Evolutionary conservation across 148 eudicot genomes (phyloP).

Genomic region (Amaranthus palmeri): DNA sequence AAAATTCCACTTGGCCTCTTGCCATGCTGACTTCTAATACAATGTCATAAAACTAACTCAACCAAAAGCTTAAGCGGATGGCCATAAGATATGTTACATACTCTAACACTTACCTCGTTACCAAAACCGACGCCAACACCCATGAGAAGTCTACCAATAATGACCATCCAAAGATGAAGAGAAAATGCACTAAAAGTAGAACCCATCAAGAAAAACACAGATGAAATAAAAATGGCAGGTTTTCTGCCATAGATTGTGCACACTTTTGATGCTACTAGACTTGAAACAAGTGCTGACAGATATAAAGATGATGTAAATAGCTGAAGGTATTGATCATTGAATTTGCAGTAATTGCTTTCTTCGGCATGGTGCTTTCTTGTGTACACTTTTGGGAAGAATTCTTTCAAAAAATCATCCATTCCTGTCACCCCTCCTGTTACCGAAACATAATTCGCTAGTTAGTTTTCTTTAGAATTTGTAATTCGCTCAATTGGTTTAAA

Average conservation of each 20-base stretch:
- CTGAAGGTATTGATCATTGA: conserved; percentile 57
- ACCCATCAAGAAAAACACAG: conserved; percentile 22
- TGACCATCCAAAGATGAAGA: conserved; percentile 42
- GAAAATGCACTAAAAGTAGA: conserved; percentile 37
- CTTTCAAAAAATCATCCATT: conserved; percentile 66
- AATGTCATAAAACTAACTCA: no score
- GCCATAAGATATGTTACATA: no score
- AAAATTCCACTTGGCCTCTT: no score
- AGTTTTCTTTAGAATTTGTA: no score
- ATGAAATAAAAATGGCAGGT: conserved; percentile 10
- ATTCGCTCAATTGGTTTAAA: no score
- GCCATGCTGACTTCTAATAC: no score
- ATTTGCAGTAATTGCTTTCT: conserved; percentile 74
- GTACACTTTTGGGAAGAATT: conserved; percentile 57
- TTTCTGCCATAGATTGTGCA: conserved; percentile 28
- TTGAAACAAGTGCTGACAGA: conserved; percentile 59
- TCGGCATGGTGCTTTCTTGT: conserved; percentile 39
- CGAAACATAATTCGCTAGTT: no score
- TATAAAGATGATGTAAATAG: conserved; percentile 73
- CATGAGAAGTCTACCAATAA: conserved; percentile 57
- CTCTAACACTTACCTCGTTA: conserved; percentile 42
- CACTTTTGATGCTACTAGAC: conserved; percentile 58
- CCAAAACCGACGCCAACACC: conserved; percentile 80
- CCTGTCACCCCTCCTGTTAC: conserved; percentile 61
- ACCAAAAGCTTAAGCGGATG: no score